Evolutionary conservation across 1,284 basidiomycete species (phyloP).

Genomic region (Ustilago hordei): DNA sequence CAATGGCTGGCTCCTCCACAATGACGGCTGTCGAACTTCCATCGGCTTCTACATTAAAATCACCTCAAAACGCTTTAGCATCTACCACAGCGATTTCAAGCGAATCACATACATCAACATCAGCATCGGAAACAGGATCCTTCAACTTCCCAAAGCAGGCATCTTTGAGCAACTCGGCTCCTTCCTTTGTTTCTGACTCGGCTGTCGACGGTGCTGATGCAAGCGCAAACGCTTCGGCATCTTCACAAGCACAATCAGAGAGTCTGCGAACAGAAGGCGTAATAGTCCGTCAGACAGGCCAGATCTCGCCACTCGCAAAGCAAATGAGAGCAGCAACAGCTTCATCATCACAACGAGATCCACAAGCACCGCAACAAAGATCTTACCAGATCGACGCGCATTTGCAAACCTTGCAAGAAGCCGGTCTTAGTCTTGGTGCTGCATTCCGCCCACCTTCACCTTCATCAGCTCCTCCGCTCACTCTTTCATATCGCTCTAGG

Average conservation of each 20-base stretch:
- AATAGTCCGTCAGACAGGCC: conserved; percentile 13
- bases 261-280: conserved; percentile 5
- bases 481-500: conserved; percentile 45
- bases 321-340: conserved; percentile 24
- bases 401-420: conserved; percentile 25
- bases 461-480: conserved; percentile 44
- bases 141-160: neutral
- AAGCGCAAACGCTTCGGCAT: neutral
- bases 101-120: neutral
- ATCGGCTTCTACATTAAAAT: neutral
- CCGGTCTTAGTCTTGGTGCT: conserved; percentile 14
- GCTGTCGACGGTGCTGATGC: conserved; percentile 8
- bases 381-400: conserved; percentile 13
- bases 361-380: neutral
- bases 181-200: conserved; percentile 28
- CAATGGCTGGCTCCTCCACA: conserved; percentile 12
- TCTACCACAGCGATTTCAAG: conserved; percentile 1
- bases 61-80: neutral
- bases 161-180: neutral
- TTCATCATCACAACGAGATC: conserved; percentile 1
- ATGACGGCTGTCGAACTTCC: neutral
- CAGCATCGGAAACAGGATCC: conserved; percentile 14
- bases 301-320: conserved; percentile 19
- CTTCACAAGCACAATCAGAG: neutral
- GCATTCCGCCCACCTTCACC: conserved; percentile 48